Evolutionary conservation across 176 grass and related monocot species (phyloP), one percentile per base, ranked within the genome.

Genomic region (Pontederia crassipes): DNA sequence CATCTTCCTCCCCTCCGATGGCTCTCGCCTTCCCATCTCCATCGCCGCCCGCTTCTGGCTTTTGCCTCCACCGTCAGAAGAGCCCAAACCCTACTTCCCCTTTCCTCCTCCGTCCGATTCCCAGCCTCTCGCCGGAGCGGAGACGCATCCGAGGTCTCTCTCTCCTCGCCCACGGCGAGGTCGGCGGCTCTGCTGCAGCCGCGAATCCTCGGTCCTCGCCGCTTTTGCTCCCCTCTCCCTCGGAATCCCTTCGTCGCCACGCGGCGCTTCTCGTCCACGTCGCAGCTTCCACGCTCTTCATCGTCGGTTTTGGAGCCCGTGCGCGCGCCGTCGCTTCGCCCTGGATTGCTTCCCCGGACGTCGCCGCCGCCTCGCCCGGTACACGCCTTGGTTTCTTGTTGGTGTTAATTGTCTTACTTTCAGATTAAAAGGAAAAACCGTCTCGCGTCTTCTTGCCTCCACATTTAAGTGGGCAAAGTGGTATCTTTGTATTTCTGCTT

Each of bases 251-350:
- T 15, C 51, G 54, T 6, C 16, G 64, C 49, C 12, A 70, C 18
- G 66, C 61, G 7, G 72, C 55, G 11, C 48, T 91, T 63, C 47
- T 82, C 9, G 46, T 91, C 67, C 83, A 91, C 55, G 68, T 90
- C 45, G 66, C 75, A 3, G 47, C 67, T 17, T 91, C 62, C 60
- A 58, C 79, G 52, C 20, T 80, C 64, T 56, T 82, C 54, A 48
- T 97, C 65, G 52, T 74, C 32, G 75, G 67, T 69, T 49, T 59
- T 32, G 51, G 17, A 8, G 69, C 72, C 15, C 78, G 78, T 26
- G 72, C 76, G 46, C 54, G 64, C 55, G 69, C 74, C n/a, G 32
- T 47, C 54, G 66, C 57, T 45, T 74, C 71, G 16, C 16, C 13
- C 11, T 12, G 28, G 9, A 2, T 56, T 9, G 57, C 60, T 12